Evolutionary conservation across 2,329 filamentous ascomycete genomes (phyloP).

Genomic region (Talaromyces sp.): DNA sequence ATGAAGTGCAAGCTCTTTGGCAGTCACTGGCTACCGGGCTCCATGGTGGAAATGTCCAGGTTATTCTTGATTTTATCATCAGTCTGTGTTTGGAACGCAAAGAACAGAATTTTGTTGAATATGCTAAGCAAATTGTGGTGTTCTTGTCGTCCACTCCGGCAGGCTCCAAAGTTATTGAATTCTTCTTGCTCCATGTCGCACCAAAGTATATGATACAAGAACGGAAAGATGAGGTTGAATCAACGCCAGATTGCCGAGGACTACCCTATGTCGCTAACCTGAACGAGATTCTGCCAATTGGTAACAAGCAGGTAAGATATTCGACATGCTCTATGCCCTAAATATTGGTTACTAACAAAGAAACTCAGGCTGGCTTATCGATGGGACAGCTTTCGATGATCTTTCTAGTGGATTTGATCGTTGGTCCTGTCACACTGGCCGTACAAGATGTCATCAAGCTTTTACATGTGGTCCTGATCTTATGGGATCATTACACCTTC

Average conservation of each 20-base stretch:
- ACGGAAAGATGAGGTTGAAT: constrained; percentile 67
- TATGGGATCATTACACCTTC: constrained; percentile 96
- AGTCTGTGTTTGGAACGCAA: constrained; percentile 85
- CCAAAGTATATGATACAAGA: constrained; percentile 97
- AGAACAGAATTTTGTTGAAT: constrained; percentile 97
- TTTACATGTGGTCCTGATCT: constrained; percentile 83
- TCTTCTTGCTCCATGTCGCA: constrained; percentile 82
- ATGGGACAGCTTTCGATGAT: constrained; percentile 91
- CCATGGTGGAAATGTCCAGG: constrained; percentile 86
- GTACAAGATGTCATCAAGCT: constrained; percentile 79
- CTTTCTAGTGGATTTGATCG: constrained; percentile 90
- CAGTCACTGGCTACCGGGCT: constrained; percentile 91
- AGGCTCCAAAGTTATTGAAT: constrained; percentile 89
- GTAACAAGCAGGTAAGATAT: constrained; percentile 69
- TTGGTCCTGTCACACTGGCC: constrained; percentile 78
- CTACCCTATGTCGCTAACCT: constrained; percentile 90
- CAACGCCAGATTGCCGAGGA: constrained; percentile 64
- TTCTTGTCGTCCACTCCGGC: constrained; percentile 84
- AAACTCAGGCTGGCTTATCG: constrained; percentile 68
- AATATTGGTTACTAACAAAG: constrained; percentile 7
- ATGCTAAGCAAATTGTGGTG: constrained; percentile 96
- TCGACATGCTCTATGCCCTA: neutral
- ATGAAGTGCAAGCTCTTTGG: constrained; percentile 96
- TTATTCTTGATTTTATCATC: constrained; percentile 96
- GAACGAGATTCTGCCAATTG: constrained; percentile 71